phyloP scores from a whole-genome alignment of 352 stramenopile genomes.

The Phytophthora crassamura region DNA sequence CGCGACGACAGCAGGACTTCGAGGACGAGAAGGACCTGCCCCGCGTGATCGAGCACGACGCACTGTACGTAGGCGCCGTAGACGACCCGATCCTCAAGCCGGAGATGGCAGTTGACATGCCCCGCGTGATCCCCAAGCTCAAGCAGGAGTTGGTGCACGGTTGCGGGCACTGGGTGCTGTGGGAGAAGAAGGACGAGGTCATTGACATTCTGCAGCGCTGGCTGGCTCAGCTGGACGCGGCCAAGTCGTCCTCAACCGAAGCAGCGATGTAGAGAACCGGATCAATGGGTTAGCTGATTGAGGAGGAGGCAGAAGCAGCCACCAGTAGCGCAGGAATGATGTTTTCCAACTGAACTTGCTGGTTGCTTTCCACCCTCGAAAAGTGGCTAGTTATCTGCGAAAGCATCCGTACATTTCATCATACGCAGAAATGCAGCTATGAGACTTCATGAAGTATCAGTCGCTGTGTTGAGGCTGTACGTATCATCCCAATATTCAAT shows the following conservation, averaged over 20 bases:
- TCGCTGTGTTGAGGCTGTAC: conserved; percentile 4
- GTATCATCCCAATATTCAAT: conserved; percentile 14
- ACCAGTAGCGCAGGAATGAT: no score
- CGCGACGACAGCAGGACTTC: conserved; percentile 58
- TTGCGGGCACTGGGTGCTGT: conserved; percentile 64
- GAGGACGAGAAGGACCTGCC: conserved; percentile 51
- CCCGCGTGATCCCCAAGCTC: conserved; percentile 51
- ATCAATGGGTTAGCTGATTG: no score
- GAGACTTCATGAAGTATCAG: no score
- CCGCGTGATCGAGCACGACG: conserved; percentile 43
- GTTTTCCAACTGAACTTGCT: no score
- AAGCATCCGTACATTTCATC: no score
- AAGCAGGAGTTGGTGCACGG: conserved; percentile 55
- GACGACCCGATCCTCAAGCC: conserved; percentile 62
- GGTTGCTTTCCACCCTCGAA: no score
- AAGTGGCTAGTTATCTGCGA: no score
- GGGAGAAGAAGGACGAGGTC: conserved; percentile 57
- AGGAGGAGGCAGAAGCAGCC: no score
- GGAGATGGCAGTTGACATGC: conserved; percentile 59
- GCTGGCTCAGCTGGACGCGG: conserved; percentile 33
- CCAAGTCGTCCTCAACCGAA: not conserved
- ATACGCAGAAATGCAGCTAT: no score
- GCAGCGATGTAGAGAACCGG: conserved; percentile 18
- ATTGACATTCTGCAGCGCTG: conserved; percentile 40
- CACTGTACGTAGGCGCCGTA: conserved; percentile 68